These are phyloP conservation scores for Hirsutella rhossiliensis DNA, from an alignment of 2,329 filamentous ascomycete species.

Conservation along the genomic window DNA sequence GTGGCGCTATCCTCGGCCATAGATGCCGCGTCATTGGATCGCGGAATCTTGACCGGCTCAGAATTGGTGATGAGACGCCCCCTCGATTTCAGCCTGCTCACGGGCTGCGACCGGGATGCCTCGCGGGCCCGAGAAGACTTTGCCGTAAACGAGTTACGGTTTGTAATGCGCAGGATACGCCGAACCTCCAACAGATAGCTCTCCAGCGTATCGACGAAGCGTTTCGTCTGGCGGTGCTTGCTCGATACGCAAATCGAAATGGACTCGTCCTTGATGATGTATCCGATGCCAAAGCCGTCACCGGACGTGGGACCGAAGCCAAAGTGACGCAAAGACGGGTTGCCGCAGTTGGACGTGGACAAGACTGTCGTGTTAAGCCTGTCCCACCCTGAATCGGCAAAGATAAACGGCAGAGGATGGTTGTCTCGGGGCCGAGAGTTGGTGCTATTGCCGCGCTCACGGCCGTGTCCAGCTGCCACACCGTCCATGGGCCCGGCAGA, in stretches of 20 bases:
- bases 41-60: constrained; percentile 29
- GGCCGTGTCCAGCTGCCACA: constrained; percentile 21
- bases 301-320: constrained; percentile 91
- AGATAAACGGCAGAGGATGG: constrained; percentile 60
- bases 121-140: constrained; percentile 41
- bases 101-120: constrained; percentile 25
- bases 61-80: constrained; percentile 58
- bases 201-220: constrained; percentile 83
- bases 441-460: constrained; percentile 42
- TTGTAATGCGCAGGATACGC: constrained; percentile 64
- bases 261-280: constrained; percentile 77
- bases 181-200: constrained; percentile 84
- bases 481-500: constrained; percentile 26
- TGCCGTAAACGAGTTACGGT: constrained; percentile 27
- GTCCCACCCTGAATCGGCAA: constrained; percentile 85
- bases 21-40: constrained; percentile 39
- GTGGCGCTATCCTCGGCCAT: constrained; percentile 58
- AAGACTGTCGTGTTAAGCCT: constrained; percentile 89
- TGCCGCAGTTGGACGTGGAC: constrained; percentile 97
- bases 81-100: constrained; percentile 51
- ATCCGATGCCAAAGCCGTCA: constrained; percentile 93
- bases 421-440: constrained; percentile 33
- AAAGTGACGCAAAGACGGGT: constrained; percentile 87
- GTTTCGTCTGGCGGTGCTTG: constrained; percentile 86
- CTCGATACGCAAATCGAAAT: constrained; percentile 86